Conservation (phyloP, 805 yeast genomes). For the Schwanniomyces vanrijiae region DNA sequence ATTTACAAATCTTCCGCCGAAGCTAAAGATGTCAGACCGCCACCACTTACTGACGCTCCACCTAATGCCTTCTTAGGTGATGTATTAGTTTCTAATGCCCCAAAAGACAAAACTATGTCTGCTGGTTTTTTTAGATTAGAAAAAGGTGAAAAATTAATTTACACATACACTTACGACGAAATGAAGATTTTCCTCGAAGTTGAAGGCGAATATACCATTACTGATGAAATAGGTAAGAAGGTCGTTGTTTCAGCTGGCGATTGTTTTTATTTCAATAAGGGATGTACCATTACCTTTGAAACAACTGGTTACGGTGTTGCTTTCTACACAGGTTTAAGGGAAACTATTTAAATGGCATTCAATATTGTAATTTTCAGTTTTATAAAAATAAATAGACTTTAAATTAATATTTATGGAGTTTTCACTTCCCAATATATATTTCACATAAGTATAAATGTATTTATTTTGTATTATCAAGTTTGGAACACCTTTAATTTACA, state of each 20-base stretch:
- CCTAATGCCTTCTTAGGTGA: conserved; percentile 72
- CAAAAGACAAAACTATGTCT: conserved; percentile 57
- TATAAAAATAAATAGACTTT: too few species aligned
- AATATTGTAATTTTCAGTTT: too few species aligned
- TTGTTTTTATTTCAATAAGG: conserved; percentile 64
- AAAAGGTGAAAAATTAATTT: conserved; percentile 66
- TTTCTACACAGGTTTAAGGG: conserved; percentile 59
- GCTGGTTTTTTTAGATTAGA: conserved; percentile 73
- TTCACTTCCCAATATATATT: too few species aligned
- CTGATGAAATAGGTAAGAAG: conserved; percentile 63
- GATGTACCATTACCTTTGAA: conserved; percentile 59
- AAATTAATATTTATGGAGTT: background rate
- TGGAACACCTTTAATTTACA: background rate
- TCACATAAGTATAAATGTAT: too few species aligned
- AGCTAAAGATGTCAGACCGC: conserved; percentile 54
- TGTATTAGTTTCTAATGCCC: conserved; percentile 59
- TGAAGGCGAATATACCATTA: conserved; percentile 60
- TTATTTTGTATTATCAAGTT: too few species aligned
- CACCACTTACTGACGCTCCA: conserved; percentile 62
- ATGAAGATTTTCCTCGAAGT: conserved; percentile 69
- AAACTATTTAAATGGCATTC: background rate
- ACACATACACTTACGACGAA: conserved; percentile 63
- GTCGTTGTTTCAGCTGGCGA: conserved; percentile 64
- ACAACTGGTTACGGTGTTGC: conserved; percentile 68
- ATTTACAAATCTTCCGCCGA: conserved; percentile 51